Evolutionary conservation across 139 green algal genomes (phyloP).

Genomic region (Volvox africanus): DNA sequence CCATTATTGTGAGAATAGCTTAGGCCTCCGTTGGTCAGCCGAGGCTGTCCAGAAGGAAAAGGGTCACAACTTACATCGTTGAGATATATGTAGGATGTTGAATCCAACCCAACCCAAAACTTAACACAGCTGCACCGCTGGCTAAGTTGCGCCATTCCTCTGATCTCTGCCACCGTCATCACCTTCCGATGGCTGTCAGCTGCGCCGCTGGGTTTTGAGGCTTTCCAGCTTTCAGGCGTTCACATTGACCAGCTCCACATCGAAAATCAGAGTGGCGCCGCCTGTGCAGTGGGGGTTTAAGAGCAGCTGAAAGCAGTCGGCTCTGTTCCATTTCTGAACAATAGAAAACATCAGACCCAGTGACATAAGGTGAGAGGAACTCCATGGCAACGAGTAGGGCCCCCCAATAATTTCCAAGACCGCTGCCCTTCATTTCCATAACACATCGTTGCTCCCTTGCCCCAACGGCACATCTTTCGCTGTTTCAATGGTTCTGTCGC

Average conservation of each 20-base stretch:
- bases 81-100: no score
- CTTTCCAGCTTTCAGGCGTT: no score
- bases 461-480: not conserved
- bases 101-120: no score
- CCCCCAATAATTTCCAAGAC: not conserved
- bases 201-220: no score
- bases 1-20: no score
- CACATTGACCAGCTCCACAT: conserved; percentile 45
- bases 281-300: conserved; percentile 22
- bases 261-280: conserved; percentile 66
- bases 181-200: no score
- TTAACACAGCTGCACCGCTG: no score
- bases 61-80: no score
- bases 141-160: no score
- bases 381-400: not conserved
- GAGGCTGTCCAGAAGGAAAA: no score
- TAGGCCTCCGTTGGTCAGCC: no score
- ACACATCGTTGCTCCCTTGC: not conserved
- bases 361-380: not conserved
- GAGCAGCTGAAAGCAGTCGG: not conserved
- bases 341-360: not conserved
- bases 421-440: not conserved
- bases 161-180: no score
- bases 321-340: not conserved
- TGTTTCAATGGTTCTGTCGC: not conserved